Evolutionary conservation across 163 green algal species (phyloP).

Genomic region (Picocystis sp.): DNA sequence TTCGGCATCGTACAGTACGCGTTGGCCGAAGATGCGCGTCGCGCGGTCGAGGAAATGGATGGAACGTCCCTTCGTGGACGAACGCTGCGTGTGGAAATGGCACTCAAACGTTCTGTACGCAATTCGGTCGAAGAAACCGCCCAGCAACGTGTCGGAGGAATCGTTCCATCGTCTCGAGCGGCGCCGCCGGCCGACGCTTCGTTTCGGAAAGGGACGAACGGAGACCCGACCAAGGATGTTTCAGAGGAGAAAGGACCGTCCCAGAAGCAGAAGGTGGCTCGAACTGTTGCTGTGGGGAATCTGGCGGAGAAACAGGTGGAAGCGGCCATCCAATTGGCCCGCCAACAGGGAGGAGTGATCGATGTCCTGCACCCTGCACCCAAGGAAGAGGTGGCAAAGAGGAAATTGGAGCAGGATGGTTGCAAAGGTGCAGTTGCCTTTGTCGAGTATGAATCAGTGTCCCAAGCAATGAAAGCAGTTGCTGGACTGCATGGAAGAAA

Average conservation of each 20-base stretch:
- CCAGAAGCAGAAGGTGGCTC: conserved; percentile 45
- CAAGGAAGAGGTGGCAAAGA: conserved; percentile 17
- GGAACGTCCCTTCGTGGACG: conserved; percentile 36
- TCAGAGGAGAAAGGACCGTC: neutral
- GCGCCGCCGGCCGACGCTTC: conserved; percentile 9
- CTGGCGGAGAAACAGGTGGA: conserved; percentile 17
- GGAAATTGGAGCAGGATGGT: conserved; percentile 54
- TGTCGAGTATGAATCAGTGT: conserved; percentile 46
- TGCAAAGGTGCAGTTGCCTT: conserved; percentile 45
- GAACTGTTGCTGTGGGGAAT: conserved; percentile 42
- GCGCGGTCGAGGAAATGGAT: conserved; percentile 45
- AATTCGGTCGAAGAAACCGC: conserved; percentile 2
- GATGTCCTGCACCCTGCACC: conserved; percentile 22
- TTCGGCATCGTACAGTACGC: conserved; percentile 72
- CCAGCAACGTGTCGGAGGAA: neutral
- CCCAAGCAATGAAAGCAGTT: conserved; percentile 46
- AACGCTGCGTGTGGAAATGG: conserved; percentile 58
- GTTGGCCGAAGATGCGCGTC: conserved; percentile 53
- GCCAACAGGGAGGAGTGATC: conserved; percentile 8
- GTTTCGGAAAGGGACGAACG: conserved; percentile 2
- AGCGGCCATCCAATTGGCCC: conserved; percentile 3
- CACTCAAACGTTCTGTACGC: conserved; percentile 32
- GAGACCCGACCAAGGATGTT: neutral
- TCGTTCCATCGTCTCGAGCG: conserved; percentile 4
- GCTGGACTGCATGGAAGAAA: conserved; percentile 45